Percentiles rank a stretch among this genome's conserved stretches.
These are phyloP conservation scores for Boeremia exigua DNA, from an alignment of 2,329 filamentous ascomycete species.

Conservation along the genomic window DNA sequence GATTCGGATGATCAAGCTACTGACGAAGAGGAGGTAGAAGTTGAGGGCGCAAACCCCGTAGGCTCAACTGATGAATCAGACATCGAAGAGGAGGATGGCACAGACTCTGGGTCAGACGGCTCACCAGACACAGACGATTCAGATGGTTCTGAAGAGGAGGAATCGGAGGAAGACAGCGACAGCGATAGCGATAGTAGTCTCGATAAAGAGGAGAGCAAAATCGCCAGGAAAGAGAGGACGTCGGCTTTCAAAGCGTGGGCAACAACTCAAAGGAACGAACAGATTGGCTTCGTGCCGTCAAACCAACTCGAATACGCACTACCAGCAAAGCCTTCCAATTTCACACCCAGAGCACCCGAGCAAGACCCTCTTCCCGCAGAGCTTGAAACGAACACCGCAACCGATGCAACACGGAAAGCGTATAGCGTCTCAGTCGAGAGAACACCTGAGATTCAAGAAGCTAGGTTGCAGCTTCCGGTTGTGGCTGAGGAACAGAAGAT, in stretches of 20 bases:
- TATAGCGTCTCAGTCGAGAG: slow-evolving; percentile 77
- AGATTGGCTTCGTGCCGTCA: slow-evolving; percentile 70
- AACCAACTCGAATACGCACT: slow-evolving; percentile 42
- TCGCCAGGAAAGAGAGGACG: slow-evolving; percentile 52
- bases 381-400: slow-evolving; percentile 62
- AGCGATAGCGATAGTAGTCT: slow-evolving; percentile 43
- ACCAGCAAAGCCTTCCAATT: slow-evolving; percentile 63
- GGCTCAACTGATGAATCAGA: slow-evolving; percentile 7
- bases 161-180: slow-evolving; percentile 38
- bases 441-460: slow-evolving; percentile 74
- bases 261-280: slow-evolving; percentile 81
- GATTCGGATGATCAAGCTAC: slow-evolving; percentile 52
- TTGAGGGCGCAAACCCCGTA: background rate
- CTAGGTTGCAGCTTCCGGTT: slow-evolving; percentile 81
- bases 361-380: slow-evolving; percentile 74
- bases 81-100: slow-evolving; percentile 11
- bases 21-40: slow-evolving; percentile 33
- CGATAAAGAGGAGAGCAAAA: slow-evolving; percentile 46
- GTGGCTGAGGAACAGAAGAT: slow-evolving; percentile 96
- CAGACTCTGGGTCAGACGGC: slow-evolving; percentile 14
- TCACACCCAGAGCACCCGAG: slow-evolving; percentile 71
- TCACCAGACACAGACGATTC: slow-evolving; percentile 30
- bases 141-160: slow-evolving; percentile 46
- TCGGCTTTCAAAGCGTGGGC: slow-evolving; percentile 96
- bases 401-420: slow-evolving; percentile 70